Base-by-base conservation (phyloP, 2,329 filamentous ascomycete genomes). In the Elsinoe batatas region DNA sequence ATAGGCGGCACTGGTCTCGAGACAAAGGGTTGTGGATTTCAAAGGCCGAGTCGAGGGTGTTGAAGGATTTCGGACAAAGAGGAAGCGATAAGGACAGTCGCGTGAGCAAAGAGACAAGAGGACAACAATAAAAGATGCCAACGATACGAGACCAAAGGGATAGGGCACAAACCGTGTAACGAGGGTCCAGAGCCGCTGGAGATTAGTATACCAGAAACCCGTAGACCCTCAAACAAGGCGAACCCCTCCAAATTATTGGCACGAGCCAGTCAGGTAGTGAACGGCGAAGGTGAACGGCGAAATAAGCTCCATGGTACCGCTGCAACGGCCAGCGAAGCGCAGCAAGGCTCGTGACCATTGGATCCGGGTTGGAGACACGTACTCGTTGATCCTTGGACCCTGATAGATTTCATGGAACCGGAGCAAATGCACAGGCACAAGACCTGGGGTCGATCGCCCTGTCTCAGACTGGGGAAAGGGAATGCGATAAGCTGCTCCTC, bases 401-500 rank as follows among this genome's bases (percentile, higher is more conserved):
- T 49, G 13, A 30, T 6, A 30, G 43, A 33, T 13, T 30, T 17
- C 20, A 15, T n/a, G 13, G 15, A 15, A 49, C 44, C 26, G 4
- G 26, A 30, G 26, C 44, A 26, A 13, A 17, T 35, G 44, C 44
- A 49, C 44, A 30, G 44, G 13, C 30, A 49, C 22, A 33, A 15
- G 33, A 44, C 15, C 47, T 37, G 47, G 44, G 44, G 44, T 49
- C 33, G 26, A 7, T 30, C 26, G 26, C 26, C 18, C 36, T 15
- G 47, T 51, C 47, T 51, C 47, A 51, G 47, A 33, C 47, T 51
- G 47, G 47, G 47, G 47, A 51, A 51, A 51, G 44, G 26, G 33
- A 15, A 51, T 38, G 47, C n/a, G 36, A 51, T 18, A 30, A 30
- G 26, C 26, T 30, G 26, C 26, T 7, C 26, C 47, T 15, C 11